Conservation (phyloP, 768 basidiomycete genomes). For the Lyophyllum atratum region DNA sequence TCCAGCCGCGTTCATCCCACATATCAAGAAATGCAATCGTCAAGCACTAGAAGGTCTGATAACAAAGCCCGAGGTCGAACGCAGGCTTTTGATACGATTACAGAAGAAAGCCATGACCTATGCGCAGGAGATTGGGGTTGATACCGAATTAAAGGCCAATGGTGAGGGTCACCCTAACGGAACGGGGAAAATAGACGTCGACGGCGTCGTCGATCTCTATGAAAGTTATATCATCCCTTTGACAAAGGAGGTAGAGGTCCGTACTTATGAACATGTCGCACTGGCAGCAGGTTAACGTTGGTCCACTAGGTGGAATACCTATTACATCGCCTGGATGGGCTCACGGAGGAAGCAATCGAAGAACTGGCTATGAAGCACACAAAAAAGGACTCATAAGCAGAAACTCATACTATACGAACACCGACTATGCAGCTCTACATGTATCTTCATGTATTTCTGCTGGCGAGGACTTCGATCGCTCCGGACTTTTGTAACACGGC, state of each 20-base stretch:
- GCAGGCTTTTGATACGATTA: slow-evolving; percentile 76
- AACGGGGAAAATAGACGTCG: slow-evolving; percentile 81
- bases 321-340: slow-evolving; percentile 83
- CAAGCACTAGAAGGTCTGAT: slow-evolving; percentile 82
- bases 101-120: slow-evolving; percentile 81
- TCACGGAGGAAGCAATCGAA: slow-evolving; percentile 81
- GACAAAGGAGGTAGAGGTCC: slow-evolving; percentile 97
- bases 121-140: slow-evolving; percentile 81
- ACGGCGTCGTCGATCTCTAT: slow-evolving; percentile 91
- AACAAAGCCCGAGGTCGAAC: slow-evolving; percentile 97
- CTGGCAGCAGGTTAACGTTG: not conserved
- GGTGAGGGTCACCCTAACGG: slow-evolving; percentile 29
- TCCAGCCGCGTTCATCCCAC: slow-evolving; percentile 88
- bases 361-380: slow-evolving; percentile 38
- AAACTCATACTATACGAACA: not conserved
- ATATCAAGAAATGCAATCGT: slow-evolving; percentile 81
- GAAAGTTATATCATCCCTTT: slow-evolving; percentile 95
- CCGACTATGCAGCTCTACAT: not conserved
- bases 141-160: slow-evolving; percentile 41
- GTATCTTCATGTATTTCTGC: not conserved
- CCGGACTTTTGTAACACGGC: not conserved
- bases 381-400: not conserved
- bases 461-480: not conserved
- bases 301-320: slow-evolving; percentile 86
- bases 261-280: slow-evolving; percentile 19